Evolutionary conservation across 1,284 basidiomycete species (phyloP).

Genomic region (Tausonia pullulans): DNA sequence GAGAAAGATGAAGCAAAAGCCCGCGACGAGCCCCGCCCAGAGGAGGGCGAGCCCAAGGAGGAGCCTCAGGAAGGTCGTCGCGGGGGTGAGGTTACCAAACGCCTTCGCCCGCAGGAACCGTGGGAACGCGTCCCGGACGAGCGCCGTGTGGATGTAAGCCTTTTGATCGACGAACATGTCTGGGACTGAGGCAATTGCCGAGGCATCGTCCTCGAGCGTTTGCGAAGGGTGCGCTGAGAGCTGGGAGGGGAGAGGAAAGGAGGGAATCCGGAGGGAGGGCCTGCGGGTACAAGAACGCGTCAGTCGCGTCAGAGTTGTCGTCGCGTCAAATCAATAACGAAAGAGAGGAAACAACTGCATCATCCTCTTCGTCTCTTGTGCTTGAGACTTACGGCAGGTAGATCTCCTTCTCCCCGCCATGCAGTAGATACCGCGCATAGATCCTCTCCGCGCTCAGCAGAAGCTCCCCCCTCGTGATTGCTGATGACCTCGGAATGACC

Average conservation of each 20-base stretch:
- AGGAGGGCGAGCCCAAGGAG: slow-evolving; percentile 72
- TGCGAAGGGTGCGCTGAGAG: slow-evolving; percentile 49
- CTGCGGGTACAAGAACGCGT: slow-evolving; percentile 13
- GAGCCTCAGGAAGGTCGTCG: slow-evolving; percentile 72
- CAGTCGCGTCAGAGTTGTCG: neutral
- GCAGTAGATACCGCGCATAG: slow-evolving; percentile 75
- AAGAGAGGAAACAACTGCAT: neutral
- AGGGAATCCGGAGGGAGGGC: slow-evolving; percentile 30
- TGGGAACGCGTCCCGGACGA: slow-evolving; percentile 96
- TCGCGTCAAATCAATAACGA: neutral
- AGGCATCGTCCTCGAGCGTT: slow-evolving; percentile 49
- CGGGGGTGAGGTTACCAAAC: slow-evolving; percentile 89
- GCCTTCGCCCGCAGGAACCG: slow-evolving; percentile 91
- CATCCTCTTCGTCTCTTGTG: no score
- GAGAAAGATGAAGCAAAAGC: slow-evolving; percentile 85
- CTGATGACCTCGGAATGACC: slow-evolving; percentile 75
- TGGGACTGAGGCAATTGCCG: slow-evolving; percentile 72
- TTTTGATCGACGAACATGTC: slow-evolving; percentile 97
- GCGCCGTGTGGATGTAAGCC: slow-evolving; percentile 91
- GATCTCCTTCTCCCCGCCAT: slow-evolving; percentile 62
- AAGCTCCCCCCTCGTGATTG: slow-evolving; percentile 80
- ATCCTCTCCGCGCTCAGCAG: slow-evolving; percentile 90
- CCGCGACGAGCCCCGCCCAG: slow-evolving; percentile 83
- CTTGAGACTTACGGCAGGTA: slow-evolving; percentile 57
- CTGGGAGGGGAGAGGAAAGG: slow-evolving; percentile 43